Conservation (phyloP, 2,329 filamentous ascomycete species). For the Fulvia fulva region DNA sequence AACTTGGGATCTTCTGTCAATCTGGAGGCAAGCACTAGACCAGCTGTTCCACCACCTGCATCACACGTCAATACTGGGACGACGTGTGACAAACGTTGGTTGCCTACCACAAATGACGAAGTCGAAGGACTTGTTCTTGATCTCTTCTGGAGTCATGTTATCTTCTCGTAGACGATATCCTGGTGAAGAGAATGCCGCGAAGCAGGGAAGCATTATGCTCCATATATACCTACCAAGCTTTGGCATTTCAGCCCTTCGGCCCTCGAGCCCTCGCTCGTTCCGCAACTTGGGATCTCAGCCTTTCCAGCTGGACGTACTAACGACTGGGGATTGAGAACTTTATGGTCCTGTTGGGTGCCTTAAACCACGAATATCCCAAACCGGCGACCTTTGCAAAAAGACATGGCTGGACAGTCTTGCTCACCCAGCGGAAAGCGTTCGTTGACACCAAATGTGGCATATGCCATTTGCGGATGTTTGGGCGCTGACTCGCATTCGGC, state of each 20-base stretch:
- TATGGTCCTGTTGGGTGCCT: too few species aligned
- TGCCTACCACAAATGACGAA: background rate
- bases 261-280: too few species aligned
- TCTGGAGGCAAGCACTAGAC: constrained; percentile 25
- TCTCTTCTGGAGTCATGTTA: background rate
- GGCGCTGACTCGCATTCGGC: too few species aligned
- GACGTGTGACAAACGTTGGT: background rate
- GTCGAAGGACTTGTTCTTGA: background rate
- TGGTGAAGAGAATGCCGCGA: background rate
- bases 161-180: background rate
- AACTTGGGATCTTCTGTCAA: constrained; percentile 25
- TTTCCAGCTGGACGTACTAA: too few species aligned
- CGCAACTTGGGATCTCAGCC: too few species aligned
- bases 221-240: background rate
- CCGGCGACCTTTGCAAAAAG: too few species aligned
- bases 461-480: too few species aligned
- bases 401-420: too few species aligned
- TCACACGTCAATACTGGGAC: constrained; percentile 16
- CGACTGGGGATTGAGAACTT: too few species aligned
- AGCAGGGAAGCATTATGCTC: background rate
- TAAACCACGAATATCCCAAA: too few species aligned
- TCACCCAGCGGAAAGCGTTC: too few species aligned
- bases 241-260: background rate
- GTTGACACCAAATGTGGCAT: too few species aligned
- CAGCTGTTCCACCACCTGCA: constrained; percentile 24